Evolutionary conservation across 139 green algal species (phyloP), one percentile per base, ranked within the genome.

Genomic region (Micromonas commoda): DNA sequence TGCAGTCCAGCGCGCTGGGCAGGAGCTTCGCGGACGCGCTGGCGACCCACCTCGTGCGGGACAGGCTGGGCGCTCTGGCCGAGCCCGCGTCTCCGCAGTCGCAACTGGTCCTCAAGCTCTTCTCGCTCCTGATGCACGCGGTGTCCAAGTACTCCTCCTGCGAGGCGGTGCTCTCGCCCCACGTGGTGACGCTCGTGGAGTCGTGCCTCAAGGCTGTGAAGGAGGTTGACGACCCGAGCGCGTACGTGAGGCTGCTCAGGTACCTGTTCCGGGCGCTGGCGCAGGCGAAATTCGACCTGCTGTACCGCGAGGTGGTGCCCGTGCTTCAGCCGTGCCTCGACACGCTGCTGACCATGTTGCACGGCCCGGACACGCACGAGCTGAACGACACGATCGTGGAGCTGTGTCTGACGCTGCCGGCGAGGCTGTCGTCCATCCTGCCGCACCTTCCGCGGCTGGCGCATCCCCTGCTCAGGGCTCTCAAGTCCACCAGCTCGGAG

Each of bases 391-490:
- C 90, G 51, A 80, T 94, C 35, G 81, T 96, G 24, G 92, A 98
- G 89, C 82, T 97, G 31, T 92, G 86, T 82, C 84, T 98, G 32
- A 89, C 88, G 61, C 84, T 97, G 61, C 94, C 94, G 2, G 88
- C 90, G 26, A 82, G 86, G 37, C 82, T 97, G 67, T 82, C 82
- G 38, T 80, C 88, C 37, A 85, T 97, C 53, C 88, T 97, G 34
- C 82, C 86, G 0, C 81, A 95, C 54, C 85, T 98, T 76, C 86
- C 87, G 39, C 84, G 85, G 26, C 89, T 98, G 63, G 93, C 97
- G 89, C 79, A 84, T 28, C 92, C 94, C 13, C 80, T 97, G n/a
- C 82, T 93, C 9, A 65, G 81, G 39, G 91, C 92, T 0, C 82
- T 97, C 20, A 86, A 87, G 23, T 38, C 68, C 37, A 38, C 26